These are phyloP conservation scores for Carex pumila DNA, from an alignment of 176 grass and related monocot genomes.

Conservation along the genomic window DNA sequence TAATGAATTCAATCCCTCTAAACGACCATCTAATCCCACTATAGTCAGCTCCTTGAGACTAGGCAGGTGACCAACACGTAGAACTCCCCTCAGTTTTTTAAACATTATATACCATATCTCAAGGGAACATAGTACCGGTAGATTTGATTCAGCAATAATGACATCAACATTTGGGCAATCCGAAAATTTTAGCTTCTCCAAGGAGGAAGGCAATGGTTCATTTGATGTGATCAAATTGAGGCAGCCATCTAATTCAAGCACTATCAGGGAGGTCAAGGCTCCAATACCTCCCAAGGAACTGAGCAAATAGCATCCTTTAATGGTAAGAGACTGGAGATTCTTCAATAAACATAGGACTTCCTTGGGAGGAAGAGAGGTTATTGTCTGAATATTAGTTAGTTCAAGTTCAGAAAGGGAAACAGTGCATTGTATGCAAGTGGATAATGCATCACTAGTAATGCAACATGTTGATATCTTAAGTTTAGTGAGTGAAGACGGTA, in stretches of 20 bases:
- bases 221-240: background rate
- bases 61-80: background rate
- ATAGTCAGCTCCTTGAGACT: background rate
- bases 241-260: background rate
- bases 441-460: background rate
- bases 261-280: no score
- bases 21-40: background rate
- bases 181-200: background rate
- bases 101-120: no score
- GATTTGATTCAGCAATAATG: background rate
- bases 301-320: no score
- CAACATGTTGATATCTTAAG: background rate
- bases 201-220: background rate
- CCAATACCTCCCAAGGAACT: no score
- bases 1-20: background rate
- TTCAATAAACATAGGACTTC: background rate
- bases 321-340: background rate
- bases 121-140: no score
- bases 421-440: background rate
- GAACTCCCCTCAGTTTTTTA: background rate
- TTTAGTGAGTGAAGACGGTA: background rate
- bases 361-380: background rate
- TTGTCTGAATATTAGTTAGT: background rate
- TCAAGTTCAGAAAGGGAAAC: background rate
- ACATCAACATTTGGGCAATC: background rate